phyloP scores from a whole-genome alignment of 805 yeast genomes.

The Teunomyces panamensis region DNA sequence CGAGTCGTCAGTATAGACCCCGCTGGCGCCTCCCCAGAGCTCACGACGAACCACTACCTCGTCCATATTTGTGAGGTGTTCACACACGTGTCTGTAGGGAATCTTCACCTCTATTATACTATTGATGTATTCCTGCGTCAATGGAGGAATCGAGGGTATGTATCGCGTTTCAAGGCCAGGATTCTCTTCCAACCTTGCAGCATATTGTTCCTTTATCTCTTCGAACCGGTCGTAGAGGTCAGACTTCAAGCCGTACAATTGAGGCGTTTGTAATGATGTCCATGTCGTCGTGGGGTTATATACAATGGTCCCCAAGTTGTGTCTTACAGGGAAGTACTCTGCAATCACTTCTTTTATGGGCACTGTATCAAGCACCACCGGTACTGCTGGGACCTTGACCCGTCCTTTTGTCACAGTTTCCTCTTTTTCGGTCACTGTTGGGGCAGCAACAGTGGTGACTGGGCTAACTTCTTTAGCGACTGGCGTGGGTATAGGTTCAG shows the following conservation, averaged over 20 bases:
- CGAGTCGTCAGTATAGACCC: constrained; percentile 90
- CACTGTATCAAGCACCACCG: constrained; percentile 12
- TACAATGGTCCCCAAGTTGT: constrained; percentile 35
- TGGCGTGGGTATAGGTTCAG: background rate
- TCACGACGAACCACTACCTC: constrained; percentile 31
- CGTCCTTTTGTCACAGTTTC: background rate
- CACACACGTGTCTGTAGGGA: constrained; percentile 41
- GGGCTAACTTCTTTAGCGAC: background rate
- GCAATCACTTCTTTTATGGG: constrained; percentile 20
- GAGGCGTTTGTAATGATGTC: constrained; percentile 31
- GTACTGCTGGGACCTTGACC: constrained; percentile 3
- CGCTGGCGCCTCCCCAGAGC: constrained; percentile 80
- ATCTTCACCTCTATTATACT: constrained; percentile 53
- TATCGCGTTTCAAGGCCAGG: constrained; percentile 18
- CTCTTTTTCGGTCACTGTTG: background rate
- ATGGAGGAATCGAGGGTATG: constrained; percentile 39
- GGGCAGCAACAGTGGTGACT: background rate
- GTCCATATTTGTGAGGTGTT: constrained; percentile 27
- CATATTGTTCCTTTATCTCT: constrained; percentile 21
- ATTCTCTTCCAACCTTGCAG: constrained; percentile 11
- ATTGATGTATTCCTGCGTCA: constrained; percentile 41
- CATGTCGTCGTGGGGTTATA: constrained; percentile 58
- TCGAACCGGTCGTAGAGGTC: constrained; percentile 27
- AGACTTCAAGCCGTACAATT: constrained; percentile 25
- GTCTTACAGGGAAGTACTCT: constrained; percentile 29